These are phyloP conservation scores for Botryotinia convoluta DNA, from an alignment of 2,329 filamentous ascomycete species.

Conservation along the genomic window DNA sequence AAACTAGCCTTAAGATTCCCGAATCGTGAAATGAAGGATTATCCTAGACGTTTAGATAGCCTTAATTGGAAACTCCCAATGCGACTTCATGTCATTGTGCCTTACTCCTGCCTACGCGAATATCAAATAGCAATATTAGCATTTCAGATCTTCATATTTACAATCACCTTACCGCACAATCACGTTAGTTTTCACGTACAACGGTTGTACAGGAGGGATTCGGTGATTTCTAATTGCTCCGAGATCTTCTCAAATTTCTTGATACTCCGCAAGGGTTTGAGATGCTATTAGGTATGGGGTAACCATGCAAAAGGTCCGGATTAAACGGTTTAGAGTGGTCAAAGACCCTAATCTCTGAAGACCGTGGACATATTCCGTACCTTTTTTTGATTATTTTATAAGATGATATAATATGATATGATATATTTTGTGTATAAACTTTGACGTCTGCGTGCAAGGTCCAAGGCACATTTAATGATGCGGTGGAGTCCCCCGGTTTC, in stretches of 20 bases:
- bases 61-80: not conserved
- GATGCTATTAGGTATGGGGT: not conserved
- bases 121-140: not conserved
- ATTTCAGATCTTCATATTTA: not conserved
- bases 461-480: not conserved
- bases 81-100: not conserved
- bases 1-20: not conserved
- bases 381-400: not conserved
- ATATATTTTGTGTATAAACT: slow-evolving; percentile 5
- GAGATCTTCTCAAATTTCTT: not conserved
- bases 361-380: not conserved
- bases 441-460: not conserved
- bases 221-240: not conserved
- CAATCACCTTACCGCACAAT: not conserved
- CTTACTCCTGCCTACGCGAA: not conserved
- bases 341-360: not conserved
- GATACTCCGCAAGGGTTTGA: no score
- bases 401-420: not conserved
- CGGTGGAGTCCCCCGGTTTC: not conserved
- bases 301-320: not conserved
- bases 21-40: not conserved
- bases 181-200: slow-evolving; percentile 7
- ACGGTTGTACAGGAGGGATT: not conserved
- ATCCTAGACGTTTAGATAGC: not conserved
- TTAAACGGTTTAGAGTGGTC: not conserved